Percentiles rank a stretch among this genome's conserved stretches.
Conservation (phyloP, 257 asterid genomes). For the Cordia subcordata region DNA sequence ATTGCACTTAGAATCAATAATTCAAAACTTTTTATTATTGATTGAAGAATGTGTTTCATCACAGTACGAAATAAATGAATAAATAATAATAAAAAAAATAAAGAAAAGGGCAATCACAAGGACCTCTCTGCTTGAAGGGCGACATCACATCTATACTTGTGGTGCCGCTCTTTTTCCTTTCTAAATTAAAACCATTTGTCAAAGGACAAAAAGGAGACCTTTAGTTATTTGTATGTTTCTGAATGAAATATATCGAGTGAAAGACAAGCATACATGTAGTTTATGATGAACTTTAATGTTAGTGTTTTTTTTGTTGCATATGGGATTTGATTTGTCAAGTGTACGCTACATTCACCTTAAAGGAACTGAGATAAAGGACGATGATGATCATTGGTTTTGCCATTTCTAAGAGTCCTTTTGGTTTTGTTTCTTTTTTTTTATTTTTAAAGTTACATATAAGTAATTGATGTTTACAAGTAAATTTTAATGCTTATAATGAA, state of each 20-base stretch:
- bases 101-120: not conserved
- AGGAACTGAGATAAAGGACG: not conserved
- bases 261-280: not conserved
- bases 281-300: not conserved
- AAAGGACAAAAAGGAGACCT: constrained; percentile 8
- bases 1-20: not conserved
- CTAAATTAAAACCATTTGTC: not conserved
- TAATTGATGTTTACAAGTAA: too few relatives aligned
- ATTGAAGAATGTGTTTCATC: not conserved
- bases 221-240: constrained; percentile 7
- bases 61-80: not conserved
- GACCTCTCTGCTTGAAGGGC: not conserved
- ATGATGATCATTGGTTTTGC: too few relatives aligned
- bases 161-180: not conserved
- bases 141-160: not conserved
- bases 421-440: too few relatives aligned
- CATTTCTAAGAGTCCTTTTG: too few relatives aligned
- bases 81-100: too few relatives aligned
- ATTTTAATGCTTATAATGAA: too few relatives aligned
- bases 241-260: constrained; percentile 8
- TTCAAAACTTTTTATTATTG: constrained; percentile 1
- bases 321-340: not conserved
- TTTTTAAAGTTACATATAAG: too few relatives aligned
- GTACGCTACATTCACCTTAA: not conserved
- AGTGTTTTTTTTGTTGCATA: not conserved